Evolutionary conservation across 2,329 filamentous ascomycete genomes (phyloP).

Genomic region (Ascochyta clinopodiicola): DNA sequence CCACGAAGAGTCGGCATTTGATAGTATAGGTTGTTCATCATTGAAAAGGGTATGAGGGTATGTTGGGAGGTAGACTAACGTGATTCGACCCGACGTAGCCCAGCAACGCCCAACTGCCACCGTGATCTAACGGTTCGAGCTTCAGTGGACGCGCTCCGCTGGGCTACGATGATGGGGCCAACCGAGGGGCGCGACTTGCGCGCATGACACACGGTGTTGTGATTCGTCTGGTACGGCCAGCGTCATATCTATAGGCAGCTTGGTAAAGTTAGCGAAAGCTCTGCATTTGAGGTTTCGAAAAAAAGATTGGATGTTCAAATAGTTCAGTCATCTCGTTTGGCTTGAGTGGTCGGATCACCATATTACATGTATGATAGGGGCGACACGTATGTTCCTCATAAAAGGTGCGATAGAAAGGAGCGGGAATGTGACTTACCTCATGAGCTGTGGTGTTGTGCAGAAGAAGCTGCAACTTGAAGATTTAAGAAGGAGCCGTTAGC

Average conservation of each 20-base stretch:
- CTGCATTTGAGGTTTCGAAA: constrained; percentile 2
- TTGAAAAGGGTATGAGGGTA: constrained; percentile 18
- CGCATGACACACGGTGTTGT: not conserved
- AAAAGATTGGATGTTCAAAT: constrained; percentile 14
- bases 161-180: constrained; percentile 13
- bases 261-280: constrained; percentile 28
- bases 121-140: constrained; percentile 3
- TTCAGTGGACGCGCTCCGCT: constrained; percentile 3
- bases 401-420: constrained; percentile 13
- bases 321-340: constrained; percentile 50
- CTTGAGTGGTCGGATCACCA: constrained; percentile 51
- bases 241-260: constrained; percentile 13
- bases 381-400: constrained; percentile 50
- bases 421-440: constrained; percentile 38
- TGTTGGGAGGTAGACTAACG: constrained; percentile 24
- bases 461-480: constrained; percentile 23
- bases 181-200: constrained; percentile 5
- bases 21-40: constrained; percentile 51
- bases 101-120: constrained; percentile 18
- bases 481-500: constrained; percentile 20
- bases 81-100: constrained; percentile 20
- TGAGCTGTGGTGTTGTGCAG: constrained; percentile 31
- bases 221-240: not conserved
- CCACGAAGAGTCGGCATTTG: constrained; percentile 49
- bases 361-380: constrained; percentile 49